phyloP scores from a whole-genome alignment of 306 rosid genomes.

The Clitoria ternatea region DNA sequence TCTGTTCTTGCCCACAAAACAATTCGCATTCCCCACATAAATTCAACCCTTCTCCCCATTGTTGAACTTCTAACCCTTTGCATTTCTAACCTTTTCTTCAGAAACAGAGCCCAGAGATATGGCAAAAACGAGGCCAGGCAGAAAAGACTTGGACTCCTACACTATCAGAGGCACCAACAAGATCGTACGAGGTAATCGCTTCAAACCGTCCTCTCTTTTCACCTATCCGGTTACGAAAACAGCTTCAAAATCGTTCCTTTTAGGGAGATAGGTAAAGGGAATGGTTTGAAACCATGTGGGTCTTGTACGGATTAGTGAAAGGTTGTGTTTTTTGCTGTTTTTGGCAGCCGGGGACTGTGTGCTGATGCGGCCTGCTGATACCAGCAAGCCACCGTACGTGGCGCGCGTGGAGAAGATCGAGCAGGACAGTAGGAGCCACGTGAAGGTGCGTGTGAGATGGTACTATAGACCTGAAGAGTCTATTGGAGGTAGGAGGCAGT shows the following conservation, averaged over 20 bases:
- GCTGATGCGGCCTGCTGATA: constrained; percentile 72
- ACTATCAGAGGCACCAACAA: constrained; percentile 89
- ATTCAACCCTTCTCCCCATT: constrained; percentile 13
- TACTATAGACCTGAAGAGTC: constrained; percentile 86
- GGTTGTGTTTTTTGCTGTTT: background rate
- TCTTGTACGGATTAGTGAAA: constrained; percentile 11
- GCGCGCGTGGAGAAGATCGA: constrained; percentile 77
- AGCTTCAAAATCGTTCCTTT: constrained; percentile 19
- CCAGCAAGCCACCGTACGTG: constrained; percentile 66
- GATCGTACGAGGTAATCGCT: constrained; percentile 66
- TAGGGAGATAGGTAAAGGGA: background rate
- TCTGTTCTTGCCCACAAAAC: constrained; percentile 20
- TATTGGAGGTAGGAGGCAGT: constrained; percentile 74
- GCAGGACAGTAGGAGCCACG: constrained; percentile 43
- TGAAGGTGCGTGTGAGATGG: constrained; percentile 76
- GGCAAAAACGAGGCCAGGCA: constrained; percentile 84
- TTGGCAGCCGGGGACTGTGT: constrained; percentile 66
- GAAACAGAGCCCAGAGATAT: constrained; percentile 25
- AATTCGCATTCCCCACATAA: constrained; percentile 25
- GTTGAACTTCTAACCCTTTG: background rate
- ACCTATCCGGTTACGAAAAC: constrained; percentile 12
- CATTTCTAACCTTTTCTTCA: constrained; percentile 24
- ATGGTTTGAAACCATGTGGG: constrained; percentile 1
- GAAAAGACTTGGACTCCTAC: constrained; percentile 68
- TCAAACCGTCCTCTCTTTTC: background rate